A percentile compares a stretch with the other conserved stretches of the same genome.
phyloP scores from a whole-genome alignment of 768 basidiomycete genomes.

The Coprinellus micaceus region DNA sequence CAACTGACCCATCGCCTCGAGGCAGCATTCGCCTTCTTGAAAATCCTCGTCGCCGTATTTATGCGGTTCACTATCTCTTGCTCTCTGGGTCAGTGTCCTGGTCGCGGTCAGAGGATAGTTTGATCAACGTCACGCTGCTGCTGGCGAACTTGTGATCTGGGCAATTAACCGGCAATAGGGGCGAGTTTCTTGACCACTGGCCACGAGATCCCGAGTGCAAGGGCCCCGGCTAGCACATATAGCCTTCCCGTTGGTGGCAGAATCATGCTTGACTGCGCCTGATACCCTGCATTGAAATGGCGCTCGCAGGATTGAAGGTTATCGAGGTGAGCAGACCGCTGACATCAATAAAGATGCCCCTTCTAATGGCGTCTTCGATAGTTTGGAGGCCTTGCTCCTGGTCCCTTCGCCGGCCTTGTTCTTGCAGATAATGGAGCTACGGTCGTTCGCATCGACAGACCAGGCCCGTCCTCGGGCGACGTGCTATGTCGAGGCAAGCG shows the following conservation, averaged over 20 bases:
- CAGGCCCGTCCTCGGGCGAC: constrained; percentile 37
- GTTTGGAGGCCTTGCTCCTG: constrained; percentile 83
- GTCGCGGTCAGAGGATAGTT: too few species aligned
- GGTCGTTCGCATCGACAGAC: constrained; percentile 71
- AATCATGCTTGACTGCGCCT: constrained; percentile 7
- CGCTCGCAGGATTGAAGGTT: constrained; percentile 47
- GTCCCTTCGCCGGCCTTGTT: constrained; percentile 73
- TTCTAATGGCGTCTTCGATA: constrained; percentile 21
- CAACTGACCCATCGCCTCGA: too few species aligned
- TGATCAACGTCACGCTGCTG: too few species aligned
- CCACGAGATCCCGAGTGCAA: neutral
- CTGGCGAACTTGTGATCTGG: too few species aligned
- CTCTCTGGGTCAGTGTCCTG: too few species aligned
- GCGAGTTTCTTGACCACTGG: neutral
- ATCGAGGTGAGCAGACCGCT: constrained; percentile 36
- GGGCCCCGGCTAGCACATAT: constrained; percentile 8
- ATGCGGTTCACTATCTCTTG: too few species aligned
- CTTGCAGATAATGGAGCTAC: constrained; percentile 78
- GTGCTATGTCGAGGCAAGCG: constrained; percentile 70
- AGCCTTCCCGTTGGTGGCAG: constrained; percentile 13
- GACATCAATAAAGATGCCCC: neutral
- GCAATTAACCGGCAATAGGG: neutral
- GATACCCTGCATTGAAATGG: constrained; percentile 32
- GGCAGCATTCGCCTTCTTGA: too few species aligned
- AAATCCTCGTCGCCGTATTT: too few species aligned